Evolutionary conservation across 805 yeast genomes (phyloP), one percentile per base, ranked within the genome.

Genomic region (Dipodascus albidus): DNA sequence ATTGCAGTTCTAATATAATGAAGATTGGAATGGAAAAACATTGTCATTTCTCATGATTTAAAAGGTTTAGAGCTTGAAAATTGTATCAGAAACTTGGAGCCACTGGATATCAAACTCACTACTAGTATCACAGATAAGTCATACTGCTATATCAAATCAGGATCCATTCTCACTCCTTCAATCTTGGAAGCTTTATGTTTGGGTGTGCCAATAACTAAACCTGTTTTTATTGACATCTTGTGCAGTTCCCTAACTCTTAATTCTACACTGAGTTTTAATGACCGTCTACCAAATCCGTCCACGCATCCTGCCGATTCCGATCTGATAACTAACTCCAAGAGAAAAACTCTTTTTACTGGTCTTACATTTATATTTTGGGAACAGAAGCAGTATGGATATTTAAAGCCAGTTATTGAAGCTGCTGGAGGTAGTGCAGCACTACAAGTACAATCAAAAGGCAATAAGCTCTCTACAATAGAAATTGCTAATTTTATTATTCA

Each of bases 111-210:
- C 14, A 63, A 61, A 31, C 60, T 64, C 42, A 51, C 63, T 24
- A 49, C 59, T 2, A 55, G 60, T 14, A 51, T 60, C 4, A 4
- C 15, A 14, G 20, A 38, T 11, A 38, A 38, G 6, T 38, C 44
- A 17, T 17, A 54, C 50, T 19, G 55, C 55, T 2, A 23, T 23
- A 6, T 69, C 72, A 1, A 61, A 65, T 17, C 66, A 61, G 23
- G 54, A 62, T 17, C 56, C 69, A 19, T 58, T 61, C 52, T 59
- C 59, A 3, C 54, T 59, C 23, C 54, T 55, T 47, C 50, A 58
- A 23, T 62, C 72, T 1, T 54, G 66, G n/a, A 63, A 63, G 74
- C 75, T 0, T 52, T 72, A 53, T 58, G 66, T 17, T 51, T 55
- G 4, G 60, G 58, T 8, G 58, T 70, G 0, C 71, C 73, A 0